Evolutionary conservation across 2,329 filamentous ascomycete genomes (phyloP).

Genomic region (Talaromyces sp.): DNA sequence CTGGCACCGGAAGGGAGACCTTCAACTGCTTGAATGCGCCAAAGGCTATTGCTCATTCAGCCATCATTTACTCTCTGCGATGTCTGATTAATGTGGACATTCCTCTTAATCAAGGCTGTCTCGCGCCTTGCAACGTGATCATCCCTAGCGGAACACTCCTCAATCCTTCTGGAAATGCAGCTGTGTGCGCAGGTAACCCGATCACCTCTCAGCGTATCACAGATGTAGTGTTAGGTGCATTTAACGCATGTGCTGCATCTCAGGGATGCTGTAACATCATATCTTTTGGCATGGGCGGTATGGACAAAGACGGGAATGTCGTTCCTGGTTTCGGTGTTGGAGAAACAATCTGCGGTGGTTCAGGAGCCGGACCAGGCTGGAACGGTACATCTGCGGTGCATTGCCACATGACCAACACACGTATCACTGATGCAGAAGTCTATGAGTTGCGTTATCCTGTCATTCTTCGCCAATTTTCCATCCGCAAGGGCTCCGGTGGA

Average conservation of each 20-base stretch:
- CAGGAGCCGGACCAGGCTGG: slow-evolving; percentile 72
- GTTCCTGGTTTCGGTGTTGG: slow-evolving; percentile 79
- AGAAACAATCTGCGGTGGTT: slow-evolving; percentile 79
- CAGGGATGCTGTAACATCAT: slow-evolving; percentile 84
- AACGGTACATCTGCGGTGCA: slow-evolving; percentile 73
- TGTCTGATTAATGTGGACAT: slow-evolving; percentile 78
- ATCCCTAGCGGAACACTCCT: slow-evolving; percentile 67
- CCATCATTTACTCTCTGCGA: slow-evolving; percentile 81
- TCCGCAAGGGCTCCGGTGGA: slow-evolving; percentile 14
- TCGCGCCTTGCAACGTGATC: slow-evolving; percentile 74
- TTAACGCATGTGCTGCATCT: slow-evolving; percentile 71
- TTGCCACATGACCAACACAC: slow-evolving; percentile 83
- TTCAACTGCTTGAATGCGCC: slow-evolving; percentile 79
- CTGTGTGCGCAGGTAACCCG: slow-evolving; percentile 79
- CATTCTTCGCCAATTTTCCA: slow-evolving; percentile 14
- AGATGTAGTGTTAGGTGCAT: slow-evolving; percentile 77
- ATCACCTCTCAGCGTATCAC: slow-evolving; percentile 76
- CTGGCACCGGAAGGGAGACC: slow-evolving; percentile 73
- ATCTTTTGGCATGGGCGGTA: slow-evolving; percentile 77
- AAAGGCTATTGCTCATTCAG: slow-evolving; percentile 75
- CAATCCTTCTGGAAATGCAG: slow-evolving; percentile 69
- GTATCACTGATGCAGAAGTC: slow-evolving; percentile 67
- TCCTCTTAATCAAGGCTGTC: slow-evolving; percentile 80
- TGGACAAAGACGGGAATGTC: slow-evolving; percentile 51
- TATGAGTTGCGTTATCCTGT: slow-evolving; percentile 13